Evolutionary conservation across 2,329 filamentous ascomycete genomes (phyloP).

Genomic region (Chlorencoelia australis): DNA sequence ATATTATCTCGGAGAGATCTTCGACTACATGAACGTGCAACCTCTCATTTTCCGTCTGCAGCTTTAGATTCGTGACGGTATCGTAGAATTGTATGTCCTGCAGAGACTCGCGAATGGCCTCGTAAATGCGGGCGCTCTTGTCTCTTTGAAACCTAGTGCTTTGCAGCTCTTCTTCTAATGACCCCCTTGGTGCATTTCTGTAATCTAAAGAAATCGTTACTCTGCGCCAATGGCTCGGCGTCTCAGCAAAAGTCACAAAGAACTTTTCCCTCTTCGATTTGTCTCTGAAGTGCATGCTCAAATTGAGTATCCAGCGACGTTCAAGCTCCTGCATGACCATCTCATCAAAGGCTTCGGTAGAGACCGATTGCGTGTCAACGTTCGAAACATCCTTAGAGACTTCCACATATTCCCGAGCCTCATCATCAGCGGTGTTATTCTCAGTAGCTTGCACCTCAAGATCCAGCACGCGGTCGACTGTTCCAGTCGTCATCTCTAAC

Average conservation of each 20-base stretch:
- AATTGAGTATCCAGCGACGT: constrained; percentile 84
- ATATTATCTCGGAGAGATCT: constrained; percentile 79
- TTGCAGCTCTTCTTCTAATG: constrained; percentile 75
- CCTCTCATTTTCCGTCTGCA: constrained; percentile 78
- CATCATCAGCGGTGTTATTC: constrained; percentile 11
- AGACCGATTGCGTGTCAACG: constrained; percentile 22
- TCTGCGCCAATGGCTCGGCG: constrained; percentile 68
- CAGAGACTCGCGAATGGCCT: constrained; percentile 84
- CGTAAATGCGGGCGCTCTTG: constrained; percentile 87
- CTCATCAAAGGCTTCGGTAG: constrained; percentile 39
- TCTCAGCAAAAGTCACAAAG: constrained; percentile 88
- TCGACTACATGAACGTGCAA: constrained; percentile 97
- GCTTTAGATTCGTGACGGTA: constrained; percentile 89
- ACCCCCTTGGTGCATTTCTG: constrained; percentile 65
- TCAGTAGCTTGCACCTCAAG: constrained; percentile 8
- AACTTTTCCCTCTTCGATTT: constrained; percentile 91
- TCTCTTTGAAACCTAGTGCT: constrained; percentile 75
- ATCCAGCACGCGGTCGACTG: constrained; percentile 15
- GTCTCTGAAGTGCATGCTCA: constrained; percentile 97
- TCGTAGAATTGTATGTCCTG: constrained; percentile 93
- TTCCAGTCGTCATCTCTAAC: constrained; percentile 15
- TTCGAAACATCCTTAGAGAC: constrained; percentile 17
- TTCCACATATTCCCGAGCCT: constrained; percentile 20
- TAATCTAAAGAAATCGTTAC: constrained; percentile 95
- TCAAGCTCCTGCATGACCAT: constrained; percentile 75